A percentile compares a stretch with the other conserved stretches of the same genome.
phyloP scores from a whole-genome alignment of 2,329 filamentous ascomycete genomes.

The Lasiodiplodia sp. region DNA sequence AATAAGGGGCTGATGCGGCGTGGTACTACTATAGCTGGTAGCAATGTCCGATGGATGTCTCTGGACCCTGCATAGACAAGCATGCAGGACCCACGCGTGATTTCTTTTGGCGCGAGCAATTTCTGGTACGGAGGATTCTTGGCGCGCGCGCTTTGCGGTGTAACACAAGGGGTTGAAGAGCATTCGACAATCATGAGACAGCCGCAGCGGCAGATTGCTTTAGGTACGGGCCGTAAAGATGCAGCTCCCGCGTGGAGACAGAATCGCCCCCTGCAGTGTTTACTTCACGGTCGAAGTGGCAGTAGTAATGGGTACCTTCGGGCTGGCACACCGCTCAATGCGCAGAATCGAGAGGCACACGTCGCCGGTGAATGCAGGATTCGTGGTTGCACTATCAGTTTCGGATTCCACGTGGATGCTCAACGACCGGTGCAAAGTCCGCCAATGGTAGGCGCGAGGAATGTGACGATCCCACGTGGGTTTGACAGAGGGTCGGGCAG shows the following conservation, averaged over 20 bases:
- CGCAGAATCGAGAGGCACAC: background rate
- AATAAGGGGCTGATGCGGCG: background rate
- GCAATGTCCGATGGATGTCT: background rate
- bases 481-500: too few relatives aligned
- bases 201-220: too few relatives aligned
- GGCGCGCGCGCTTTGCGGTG: background rate
- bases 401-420: background rate
- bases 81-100: background rate
- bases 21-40: background rate
- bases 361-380: background rate
- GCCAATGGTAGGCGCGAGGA: background rate
- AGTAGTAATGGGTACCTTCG: background rate
- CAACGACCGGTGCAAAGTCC: background rate
- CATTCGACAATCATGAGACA: background rate
- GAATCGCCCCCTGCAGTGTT: too few relatives aligned
- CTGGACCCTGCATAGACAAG: background rate
- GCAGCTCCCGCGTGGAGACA: too few relatives aligned
- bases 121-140: background rate
- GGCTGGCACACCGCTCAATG: background rate
- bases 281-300: too few relatives aligned
- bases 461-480: background rate
- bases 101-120: slow-evolving; percentile 1
- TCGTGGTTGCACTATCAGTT: background rate
- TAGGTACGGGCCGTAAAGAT: background rate
- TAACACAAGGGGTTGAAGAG: background rate